Base-by-base conservation (phyloP, 225 moss, liverwort and hornwort species). In the Polytrichum commune region DNA sequence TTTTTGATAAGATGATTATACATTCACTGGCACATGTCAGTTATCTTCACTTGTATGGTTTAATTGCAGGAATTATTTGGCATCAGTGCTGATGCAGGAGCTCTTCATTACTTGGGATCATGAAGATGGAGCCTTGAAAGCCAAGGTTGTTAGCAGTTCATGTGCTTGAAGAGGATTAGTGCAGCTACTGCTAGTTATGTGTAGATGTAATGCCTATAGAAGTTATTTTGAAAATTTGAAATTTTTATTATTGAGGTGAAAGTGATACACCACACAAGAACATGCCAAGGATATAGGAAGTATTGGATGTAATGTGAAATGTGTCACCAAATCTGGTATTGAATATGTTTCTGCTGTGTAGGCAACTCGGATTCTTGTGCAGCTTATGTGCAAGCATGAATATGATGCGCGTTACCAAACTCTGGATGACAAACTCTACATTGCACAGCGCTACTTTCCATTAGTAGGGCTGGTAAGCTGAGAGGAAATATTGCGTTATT, bases 51-150 rank as follows among this genome's bases (percentile, higher is more conserved):
- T 58, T 22, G 58, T 58, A 58, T 58, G 58, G 8, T 58, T 58
- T 6, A 58, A 58, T 62, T 60, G 71, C 80, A 96, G 95, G 82
- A 96, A 96, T 53, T 96, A 96, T 70, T 80, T 96, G 86, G 96
- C 93, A 76, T 92, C 96, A n/a, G 77, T 96, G 56, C 81, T 96
- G 46, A 86, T 96, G 89, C 93, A 93, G 54, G 96, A 96, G 80
- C 89, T 96, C 65, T 93, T 93, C 74, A 77, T 90, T 60, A 90
- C 96, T 69, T 96, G 93, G 93, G 96, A 93, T 79, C 96, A 96
- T 75, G 96, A 96, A 68, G 93, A 96, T 77, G 60, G 83, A 69
- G 69, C 72, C 30, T 89, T 93, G 75, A 89, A 92, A 75, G 82
- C 91, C 56, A 93, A 96, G 93, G 95, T 95, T 75, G 24, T 56